Percentiles rank a stretch among this genome's conserved stretches.
These are phyloP conservation scores for Puya raimondii DNA, from an alignment of 176 grass and related monocot genomes.

Conservation along the genomic window DNA sequence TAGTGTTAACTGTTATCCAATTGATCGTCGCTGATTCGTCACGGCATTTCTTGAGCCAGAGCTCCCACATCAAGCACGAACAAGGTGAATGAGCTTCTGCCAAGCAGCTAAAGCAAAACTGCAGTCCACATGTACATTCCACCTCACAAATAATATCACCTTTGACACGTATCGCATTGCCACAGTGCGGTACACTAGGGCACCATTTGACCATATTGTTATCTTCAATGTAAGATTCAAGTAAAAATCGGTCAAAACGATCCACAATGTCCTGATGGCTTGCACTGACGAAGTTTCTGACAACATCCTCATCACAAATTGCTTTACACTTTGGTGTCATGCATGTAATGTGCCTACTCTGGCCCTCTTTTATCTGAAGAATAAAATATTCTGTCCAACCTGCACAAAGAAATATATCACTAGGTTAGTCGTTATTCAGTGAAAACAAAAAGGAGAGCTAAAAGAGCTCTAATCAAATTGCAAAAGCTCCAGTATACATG, in stretches of 20 bases:
- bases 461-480: neutral
- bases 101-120: conserved; percentile 86
- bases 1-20: conserved; percentile 89
- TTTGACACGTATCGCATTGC: conserved; percentile 77
- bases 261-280: conserved; percentile 49
- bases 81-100: conserved; percentile 76
- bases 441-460: neutral
- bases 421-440: conserved; percentile 24
- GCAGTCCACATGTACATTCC: conserved; percentile 74
- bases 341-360: conserved; percentile 65
- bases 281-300: conserved; percentile 57
- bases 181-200: conserved; percentile 73
- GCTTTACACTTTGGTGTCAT: conserved; percentile 70
- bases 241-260: conserved; percentile 68
- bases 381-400: conserved; percentile 87
- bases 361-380: conserved; percentile 77
- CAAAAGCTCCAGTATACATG: neutral
- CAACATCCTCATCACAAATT: conserved; percentile 62
- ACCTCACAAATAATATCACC: conserved; percentile 74
- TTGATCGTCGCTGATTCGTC: conserved; percentile 71
- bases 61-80: conserved; percentile 73
- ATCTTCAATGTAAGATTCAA: conserved; percentile 88
- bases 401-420: conserved; percentile 13
- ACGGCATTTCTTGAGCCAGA: conserved; percentile 70
- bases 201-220: conserved; percentile 92